Percentiles rank a stretch among this genome's conserved stretches.
Evolutionary conservation across 2,329 filamentous ascomycete species (phyloP).

Genomic region (Nemania sp.): DNA sequence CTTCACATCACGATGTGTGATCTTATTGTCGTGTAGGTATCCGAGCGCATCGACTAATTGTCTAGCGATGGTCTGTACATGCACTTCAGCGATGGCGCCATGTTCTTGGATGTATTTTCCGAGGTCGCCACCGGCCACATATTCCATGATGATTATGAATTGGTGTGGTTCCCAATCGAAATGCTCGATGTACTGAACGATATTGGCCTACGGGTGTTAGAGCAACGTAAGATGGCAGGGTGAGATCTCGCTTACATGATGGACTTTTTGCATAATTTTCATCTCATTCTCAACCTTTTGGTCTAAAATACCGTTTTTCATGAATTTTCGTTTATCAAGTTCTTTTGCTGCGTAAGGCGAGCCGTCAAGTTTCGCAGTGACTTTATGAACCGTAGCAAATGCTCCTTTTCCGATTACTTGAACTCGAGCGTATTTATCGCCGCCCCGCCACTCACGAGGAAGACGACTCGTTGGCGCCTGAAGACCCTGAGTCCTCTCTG

Average conservation of each 20-base stretch:
- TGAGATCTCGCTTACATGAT: conserved; percentile 66
- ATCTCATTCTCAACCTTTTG: conserved; percentile 96
- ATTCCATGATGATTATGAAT: conserved; percentile 98
- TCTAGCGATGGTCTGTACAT: conserved; percentile 70
- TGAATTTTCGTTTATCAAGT: conserved; percentile 87
- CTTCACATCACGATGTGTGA: conserved; percentile 98
- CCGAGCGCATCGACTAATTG: conserved; percentile 81
- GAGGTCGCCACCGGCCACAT: conserved; percentile 78
- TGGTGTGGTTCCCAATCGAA: conserved; percentile 79
- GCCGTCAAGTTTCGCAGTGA: conserved; percentile 84
- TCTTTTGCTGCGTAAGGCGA: conserved; percentile 89
- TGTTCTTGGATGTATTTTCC: conserved; percentile 69
- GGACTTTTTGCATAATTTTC: conserved; percentile 86
- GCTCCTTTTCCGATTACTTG: conserved; percentile 86
- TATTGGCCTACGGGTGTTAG: conserved; percentile 65
- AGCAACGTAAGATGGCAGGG: conserved; percentile 6
- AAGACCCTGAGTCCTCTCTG: conserved; percentile 25
- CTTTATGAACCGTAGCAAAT: conserved; percentile 90
- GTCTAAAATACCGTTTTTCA: conserved; percentile 88
- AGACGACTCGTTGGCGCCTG: conserved; percentile 43
- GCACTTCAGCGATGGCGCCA: conserved; percentile 65
- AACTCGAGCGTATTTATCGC: conserved; percentile 80
- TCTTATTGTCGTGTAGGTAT: conserved; percentile 84
- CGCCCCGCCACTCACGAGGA: conserved; percentile 77
- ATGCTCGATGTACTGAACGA: conserved; percentile 89